Evolutionary conservation across 2,329 filamentous ascomycete species (phyloP).

Genomic region (Claviceps cyperi): DNA sequence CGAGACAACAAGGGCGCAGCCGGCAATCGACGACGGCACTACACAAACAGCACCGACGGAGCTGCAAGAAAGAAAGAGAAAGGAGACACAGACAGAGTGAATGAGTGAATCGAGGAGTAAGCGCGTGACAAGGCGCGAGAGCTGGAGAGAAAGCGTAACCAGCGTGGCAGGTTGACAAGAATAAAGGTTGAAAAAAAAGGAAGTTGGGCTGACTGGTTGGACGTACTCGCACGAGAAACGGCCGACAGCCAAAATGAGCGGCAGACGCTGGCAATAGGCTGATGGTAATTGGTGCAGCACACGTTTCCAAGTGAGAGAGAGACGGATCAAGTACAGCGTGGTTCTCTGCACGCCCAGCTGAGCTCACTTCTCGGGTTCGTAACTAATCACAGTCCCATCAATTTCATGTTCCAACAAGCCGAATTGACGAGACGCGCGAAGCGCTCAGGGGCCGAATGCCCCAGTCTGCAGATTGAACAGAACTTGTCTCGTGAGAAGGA

Average conservation of each 20-base stretch:
- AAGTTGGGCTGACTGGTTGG: background rate
- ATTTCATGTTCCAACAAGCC: background rate
- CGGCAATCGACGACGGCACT: background rate
- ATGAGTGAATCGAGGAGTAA: background rate
- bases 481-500: too few species aligned
- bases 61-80: conserved; percentile 1
- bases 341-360: background rate
- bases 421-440: background rate
- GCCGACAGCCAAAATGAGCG: background rate
- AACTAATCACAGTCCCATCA: background rate
- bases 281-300: background rate
- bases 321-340: background rate
- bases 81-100: background rate
- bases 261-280: background rate
- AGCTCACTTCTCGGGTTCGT: background rate
- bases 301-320: background rate
- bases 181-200: background rate
- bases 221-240: background rate
- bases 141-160: background rate
- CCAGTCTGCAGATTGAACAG: too few species aligned
- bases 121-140: background rate
- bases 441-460: conserved; percentile 1
- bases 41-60: background rate
- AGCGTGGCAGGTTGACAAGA: background rate
- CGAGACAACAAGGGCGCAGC: background rate